Evolutionary conservation across 164 flowering plant genomes (phyloP).

Genomic region (Protea cynaroides): DNA sequence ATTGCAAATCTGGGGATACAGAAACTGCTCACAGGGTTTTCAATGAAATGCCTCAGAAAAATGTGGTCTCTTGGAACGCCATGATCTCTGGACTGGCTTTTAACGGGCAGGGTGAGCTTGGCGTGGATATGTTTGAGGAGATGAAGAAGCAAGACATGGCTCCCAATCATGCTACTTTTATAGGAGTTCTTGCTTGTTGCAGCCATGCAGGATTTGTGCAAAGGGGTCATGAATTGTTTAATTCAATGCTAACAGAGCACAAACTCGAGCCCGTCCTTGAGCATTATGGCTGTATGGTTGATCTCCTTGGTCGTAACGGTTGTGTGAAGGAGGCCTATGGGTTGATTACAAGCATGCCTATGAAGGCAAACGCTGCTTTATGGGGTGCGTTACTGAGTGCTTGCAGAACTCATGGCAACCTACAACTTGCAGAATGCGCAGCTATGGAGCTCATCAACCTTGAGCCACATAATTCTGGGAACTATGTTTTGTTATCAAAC

Average conservation of each 20-base stretch:
- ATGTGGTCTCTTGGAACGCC: conserved; percentile 75
- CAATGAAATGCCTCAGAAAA: conserved; percentile 47
- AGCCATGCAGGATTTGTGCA: conserved; percentile 66
- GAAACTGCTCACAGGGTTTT: conserved; percentile 42
- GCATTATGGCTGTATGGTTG: conserved; percentile 88
- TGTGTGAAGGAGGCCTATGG: conserved; percentile 52
- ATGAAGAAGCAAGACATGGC: conserved; percentile 43
- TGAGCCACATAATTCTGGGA: conserved; percentile 82
- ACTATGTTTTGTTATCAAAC: conserved; percentile 72
- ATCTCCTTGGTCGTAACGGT: conserved; percentile 73
- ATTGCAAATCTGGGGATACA: conserved; percentile 59
- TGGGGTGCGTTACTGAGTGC: conserved; percentile 86
- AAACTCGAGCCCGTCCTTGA: conserved; percentile 49
- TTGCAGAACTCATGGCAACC: conserved; percentile 52
- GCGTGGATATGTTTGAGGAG: conserved; percentile 53
- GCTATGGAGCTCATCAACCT: conserved; percentile 54
- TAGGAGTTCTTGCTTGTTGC: conserved; percentile 63
- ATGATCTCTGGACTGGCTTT: conserved; percentile 68
- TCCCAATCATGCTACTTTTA: conserved; percentile 59
- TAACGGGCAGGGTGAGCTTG: conserved; percentile 57
- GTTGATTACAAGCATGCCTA: conserved; percentile 56
- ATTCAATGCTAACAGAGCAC: conserved; percentile 39
- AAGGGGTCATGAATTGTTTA: conserved; percentile 55
- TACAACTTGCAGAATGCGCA: conserved; percentile 58
- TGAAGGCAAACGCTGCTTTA: conserved; percentile 65